phyloP scores from a whole-genome alignment of 1,284 basidiomycete genomes.

The Ustilago xerochloae region DNA sequence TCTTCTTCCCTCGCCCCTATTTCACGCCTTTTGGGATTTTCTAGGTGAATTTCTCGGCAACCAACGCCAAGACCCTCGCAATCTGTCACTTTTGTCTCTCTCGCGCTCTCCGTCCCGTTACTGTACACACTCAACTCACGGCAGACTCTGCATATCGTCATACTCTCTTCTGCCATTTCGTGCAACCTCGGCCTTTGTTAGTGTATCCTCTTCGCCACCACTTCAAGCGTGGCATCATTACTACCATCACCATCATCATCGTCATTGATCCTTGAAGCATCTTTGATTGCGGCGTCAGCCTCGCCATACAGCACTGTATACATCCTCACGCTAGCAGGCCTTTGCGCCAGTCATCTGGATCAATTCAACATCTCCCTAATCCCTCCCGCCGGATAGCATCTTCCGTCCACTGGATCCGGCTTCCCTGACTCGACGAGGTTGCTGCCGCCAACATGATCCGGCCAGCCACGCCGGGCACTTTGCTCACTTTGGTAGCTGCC shows the following conservation, averaged over 20 bases:
- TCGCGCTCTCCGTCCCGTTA: background rate
- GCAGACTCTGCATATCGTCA: no score
- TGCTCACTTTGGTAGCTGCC: conserved; percentile 54
- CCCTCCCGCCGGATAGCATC: conserved; percentile 1
- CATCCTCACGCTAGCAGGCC: background rate
- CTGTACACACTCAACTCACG: background rate
- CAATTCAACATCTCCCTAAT: conserved; percentile 17
- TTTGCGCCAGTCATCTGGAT: no score
- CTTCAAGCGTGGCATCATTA: background rate
- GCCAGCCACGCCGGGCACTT: conserved; percentile 54
- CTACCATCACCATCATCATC: background rate
- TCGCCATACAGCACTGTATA: background rate
- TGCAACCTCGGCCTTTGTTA: no score
- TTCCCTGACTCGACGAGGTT: background rate
- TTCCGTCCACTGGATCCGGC: conserved; percentile 6
- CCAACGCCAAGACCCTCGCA: background rate
- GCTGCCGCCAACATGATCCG: conserved; percentile 36
- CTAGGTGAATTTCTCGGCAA: background rate
- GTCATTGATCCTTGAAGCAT: background rate
- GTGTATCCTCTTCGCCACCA: background rate
- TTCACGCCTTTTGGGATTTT: background rate
- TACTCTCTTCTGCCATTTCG: no score
- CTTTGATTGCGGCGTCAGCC: no score
- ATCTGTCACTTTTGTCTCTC: background rate
- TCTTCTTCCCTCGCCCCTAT: background rate